Conservation (phyloP, 768 basidiomycete genomes). For the Wakefieldia striispora region DNA sequence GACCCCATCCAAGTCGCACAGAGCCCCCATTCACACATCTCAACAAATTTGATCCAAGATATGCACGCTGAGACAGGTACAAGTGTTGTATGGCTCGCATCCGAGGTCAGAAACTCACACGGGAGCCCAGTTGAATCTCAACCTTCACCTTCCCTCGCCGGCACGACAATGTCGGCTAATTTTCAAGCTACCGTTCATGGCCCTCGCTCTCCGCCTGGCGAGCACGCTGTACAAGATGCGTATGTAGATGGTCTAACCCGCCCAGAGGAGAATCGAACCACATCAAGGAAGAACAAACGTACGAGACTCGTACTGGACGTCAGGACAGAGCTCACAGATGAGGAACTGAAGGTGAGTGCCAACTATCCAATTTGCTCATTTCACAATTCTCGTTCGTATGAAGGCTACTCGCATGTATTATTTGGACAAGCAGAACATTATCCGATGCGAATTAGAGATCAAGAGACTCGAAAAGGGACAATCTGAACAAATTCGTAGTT, state of each 20-base stretch:
- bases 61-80: constrained; percentile 7
- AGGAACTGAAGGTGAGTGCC: constrained; percentile 64
- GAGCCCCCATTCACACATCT: background rate
- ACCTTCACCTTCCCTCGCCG: constrained; percentile 1
- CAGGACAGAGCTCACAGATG: constrained; percentile 78
- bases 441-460: constrained; percentile 48
- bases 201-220: constrained; percentile 2
- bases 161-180: constrained; percentile 4
- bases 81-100: background rate
- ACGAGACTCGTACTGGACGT: constrained; percentile 61
- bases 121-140: constrained; percentile 4
- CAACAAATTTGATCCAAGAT: background rate
- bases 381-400: background rate
- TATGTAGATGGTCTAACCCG: background rate
- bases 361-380: background rate
- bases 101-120: background rate
- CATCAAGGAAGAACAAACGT: constrained; percentile 45
- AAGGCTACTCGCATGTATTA: constrained; percentile 68
- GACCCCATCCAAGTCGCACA: background rate
- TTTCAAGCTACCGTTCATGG: background rate
- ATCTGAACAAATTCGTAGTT: constrained; percentile 52
- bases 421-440: constrained; percentile 53
- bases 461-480: constrained; percentile 59
- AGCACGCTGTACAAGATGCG: background rate
- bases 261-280: background rate